phyloP scores from a whole-genome alignment of 225 moss, liverwort and hornwort species.

The Marchantia paleacea region DNA sequence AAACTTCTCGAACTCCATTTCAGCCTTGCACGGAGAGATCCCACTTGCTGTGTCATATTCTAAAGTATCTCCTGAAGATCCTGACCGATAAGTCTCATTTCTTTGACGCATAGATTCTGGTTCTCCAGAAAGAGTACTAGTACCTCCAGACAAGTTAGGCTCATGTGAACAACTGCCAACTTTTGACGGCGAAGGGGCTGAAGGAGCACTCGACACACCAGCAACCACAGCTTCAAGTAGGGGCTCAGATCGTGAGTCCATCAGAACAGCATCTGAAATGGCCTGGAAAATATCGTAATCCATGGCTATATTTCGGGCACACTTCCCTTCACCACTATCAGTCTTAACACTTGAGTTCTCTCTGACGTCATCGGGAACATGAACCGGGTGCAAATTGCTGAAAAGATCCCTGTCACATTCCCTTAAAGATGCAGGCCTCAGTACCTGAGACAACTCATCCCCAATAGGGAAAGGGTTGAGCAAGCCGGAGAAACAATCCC shows the following conservation, averaged over 20 bases:
- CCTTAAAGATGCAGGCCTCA: slow-evolving; percentile 9
- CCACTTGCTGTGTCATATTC: background rate
- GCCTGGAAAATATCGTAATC: slow-evolving; percentile 13
- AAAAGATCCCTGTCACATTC: background rate
- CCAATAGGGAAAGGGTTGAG: slow-evolving; percentile 10
- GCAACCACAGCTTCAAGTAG: slow-evolving; percentile 25
- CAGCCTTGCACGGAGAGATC: background rate
- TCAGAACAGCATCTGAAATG: background rate
- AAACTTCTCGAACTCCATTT: background rate
- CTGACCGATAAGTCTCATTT: background rate
- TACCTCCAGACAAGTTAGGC: background rate
- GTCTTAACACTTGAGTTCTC: background rate
- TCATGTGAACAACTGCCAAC: background rate
- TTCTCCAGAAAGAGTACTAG: background rate
- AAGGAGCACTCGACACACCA: slow-evolving; percentile 7
- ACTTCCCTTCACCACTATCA: background rate
- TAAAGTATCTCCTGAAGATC: background rate
- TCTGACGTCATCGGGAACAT: background rate
- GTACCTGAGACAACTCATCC: slow-evolving; percentile 25
- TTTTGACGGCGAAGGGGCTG: background rate
- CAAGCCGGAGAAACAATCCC: slow-evolving; percentile 16
- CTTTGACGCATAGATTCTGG: background rate
- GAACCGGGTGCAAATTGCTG: background rate
- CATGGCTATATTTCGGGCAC: background rate
- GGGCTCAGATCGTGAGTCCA: slow-evolving; percentile 18